Evolutionary conservation across 257 asterid genomes (phyloP).

Genomic region (Penstemon barbatus): DNA sequence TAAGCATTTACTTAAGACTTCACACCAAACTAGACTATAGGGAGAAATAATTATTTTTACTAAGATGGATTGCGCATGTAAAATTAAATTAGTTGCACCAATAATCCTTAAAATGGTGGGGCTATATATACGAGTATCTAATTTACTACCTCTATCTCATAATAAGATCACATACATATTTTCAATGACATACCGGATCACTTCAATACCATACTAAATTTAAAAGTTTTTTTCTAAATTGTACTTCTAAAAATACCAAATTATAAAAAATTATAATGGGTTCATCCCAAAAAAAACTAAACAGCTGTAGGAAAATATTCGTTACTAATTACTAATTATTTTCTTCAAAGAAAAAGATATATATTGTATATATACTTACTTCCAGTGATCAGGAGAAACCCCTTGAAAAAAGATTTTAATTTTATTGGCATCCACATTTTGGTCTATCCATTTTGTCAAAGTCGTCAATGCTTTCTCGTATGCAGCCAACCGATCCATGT

Average conservation of each 20-base stretch:
- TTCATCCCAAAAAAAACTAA: not conserved
- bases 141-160: no score
- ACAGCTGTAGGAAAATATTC: not conserved
- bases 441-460: conserved; percentile 45
- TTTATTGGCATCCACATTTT: conserved; percentile 23
- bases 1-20: no score
- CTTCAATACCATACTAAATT: not conserved
- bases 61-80: no score
- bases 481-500: conserved; percentile 34
- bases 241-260: no score
- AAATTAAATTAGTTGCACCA: no score
- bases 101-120: no score
- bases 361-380: conserved; percentile 28
- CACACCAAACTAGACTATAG: no score
- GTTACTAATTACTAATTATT: not conserved
- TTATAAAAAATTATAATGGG: no score
- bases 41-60: no score
- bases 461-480: conserved; percentile 44
- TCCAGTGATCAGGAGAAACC: conserved; percentile 51
- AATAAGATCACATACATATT: no score
- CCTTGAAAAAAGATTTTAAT: conserved; percentile 43
- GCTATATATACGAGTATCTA: no score
- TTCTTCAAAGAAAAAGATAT: no score
- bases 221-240: not conserved
- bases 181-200: not conserved